Evolutionary conservation across 371 early-diverging fungal species (phyloP), one percentile per base, ranked within the genome.

Genomic region (Apophysomyces trapeziformis): DNA sequence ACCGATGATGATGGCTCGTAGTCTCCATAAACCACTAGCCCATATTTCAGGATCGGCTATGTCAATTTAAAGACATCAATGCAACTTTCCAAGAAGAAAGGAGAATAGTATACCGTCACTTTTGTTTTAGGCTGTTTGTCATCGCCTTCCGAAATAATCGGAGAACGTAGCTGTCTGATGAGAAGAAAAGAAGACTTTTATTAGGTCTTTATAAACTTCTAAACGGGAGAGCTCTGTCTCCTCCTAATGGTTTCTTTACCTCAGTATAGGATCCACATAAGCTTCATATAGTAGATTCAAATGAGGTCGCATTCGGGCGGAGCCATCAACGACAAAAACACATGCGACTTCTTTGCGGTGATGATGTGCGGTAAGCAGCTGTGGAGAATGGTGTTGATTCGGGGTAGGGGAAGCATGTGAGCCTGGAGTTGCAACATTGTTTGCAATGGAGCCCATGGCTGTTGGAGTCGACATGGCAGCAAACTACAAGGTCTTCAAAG

Each of bases 321-420:
- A 77, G 50, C 82, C 86, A 68, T 88, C 88, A 26, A 88, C 81
- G 7, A 81, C 85, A 76, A 88, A 84, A 2, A 86, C 84, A 60
- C 85, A 80, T 11, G 82, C 84, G 37, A 88, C 83, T 67, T 88
- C 86, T 62, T 75, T 78, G 56, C 85, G 71, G 16, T 80, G 84
- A 46, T 74, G 77, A 37, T 76, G 71, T 44, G 79, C 60, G 5
- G 68, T 59, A 13, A 62, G 73, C 44, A 72, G 67, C 46, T 79
- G 83, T 94, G 99, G 68, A 93, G 92, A 36, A 93, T 96, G 76
- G 95, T 98, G 62, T 91, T 96, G 86, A 90, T 90, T 68, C 93
- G 75, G 68, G 76, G 79, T 67, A 9, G 82, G 82, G 8, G 78
- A 76, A 47, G 68, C 26, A 21, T 73, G 73, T 4, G 80, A 75